Evolutionary conservation across 2,329 filamentous ascomycete genomes (phyloP).

Genomic region (Periglandula ipomoeae): DNA sequence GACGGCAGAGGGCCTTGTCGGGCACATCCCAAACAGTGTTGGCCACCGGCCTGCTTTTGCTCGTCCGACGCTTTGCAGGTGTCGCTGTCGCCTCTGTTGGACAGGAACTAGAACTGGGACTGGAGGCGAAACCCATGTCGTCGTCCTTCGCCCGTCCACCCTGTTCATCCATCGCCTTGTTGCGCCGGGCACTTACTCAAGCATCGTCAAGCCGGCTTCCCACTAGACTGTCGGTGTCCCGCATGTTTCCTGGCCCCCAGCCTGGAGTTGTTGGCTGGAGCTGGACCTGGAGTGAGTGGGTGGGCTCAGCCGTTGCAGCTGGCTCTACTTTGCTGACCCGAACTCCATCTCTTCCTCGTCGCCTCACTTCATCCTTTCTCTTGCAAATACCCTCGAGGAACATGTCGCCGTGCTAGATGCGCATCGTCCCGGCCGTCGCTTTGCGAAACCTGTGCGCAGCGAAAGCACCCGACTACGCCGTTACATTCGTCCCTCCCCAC

Average conservation of each 20-base stretch:
- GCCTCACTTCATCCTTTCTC: background rate
- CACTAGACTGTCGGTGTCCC: too few relatives aligned
- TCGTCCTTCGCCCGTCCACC: too few relatives aligned
- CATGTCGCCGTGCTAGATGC: background rate
- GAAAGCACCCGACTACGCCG: background rate
- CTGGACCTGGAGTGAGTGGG: background rate
- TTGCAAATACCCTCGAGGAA: background rate
- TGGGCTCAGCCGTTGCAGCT: conserved; percentile 1
- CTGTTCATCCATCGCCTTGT: background rate
- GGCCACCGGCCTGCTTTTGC: too few relatives aligned
- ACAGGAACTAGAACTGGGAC: background rate
- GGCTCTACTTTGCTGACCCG: background rate
- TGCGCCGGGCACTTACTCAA: background rate
- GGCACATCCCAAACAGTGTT: too few relatives aligned
- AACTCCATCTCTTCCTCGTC: background rate
- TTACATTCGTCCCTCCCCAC: background rate
- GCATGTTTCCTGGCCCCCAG: background rate
- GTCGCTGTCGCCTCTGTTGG: too few relatives aligned
- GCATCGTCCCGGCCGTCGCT: background rate
- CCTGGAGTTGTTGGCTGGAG: background rate
- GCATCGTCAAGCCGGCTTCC: background rate
- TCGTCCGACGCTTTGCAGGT: too few relatives aligned
- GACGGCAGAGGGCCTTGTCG: too few relatives aligned
- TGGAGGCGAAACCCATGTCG: too few relatives aligned
- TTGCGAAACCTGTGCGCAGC: background rate